These are phyloP conservation scores for Fomes fomentarius DNA, from an alignment of 1,284 basidiomycete species.

Conservation along the genomic window DNA sequence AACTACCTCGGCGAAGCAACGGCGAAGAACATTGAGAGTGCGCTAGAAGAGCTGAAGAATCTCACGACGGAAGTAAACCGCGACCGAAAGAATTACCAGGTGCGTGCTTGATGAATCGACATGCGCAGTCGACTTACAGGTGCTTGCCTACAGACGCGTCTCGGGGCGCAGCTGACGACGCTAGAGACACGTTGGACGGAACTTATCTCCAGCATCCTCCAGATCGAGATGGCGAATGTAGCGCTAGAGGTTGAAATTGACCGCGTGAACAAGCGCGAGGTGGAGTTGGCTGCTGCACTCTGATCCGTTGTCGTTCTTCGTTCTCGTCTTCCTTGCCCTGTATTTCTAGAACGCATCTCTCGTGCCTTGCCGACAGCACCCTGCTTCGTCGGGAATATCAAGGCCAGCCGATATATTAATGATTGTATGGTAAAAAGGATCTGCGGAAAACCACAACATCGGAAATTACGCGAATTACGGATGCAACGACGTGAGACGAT, in stretches of 20 bases:
- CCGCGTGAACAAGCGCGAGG: slow-evolving; percentile 56
- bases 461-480: slow-evolving; percentile 10
- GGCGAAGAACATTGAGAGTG: slow-evolving; percentile 72
- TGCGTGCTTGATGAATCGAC: slow-evolving; percentile 32
- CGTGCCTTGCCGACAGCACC: not conserved
- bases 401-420: slow-evolving; percentile 10
- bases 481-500: too few species aligned
- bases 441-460: slow-evolving; percentile 1
- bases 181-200: slow-evolving; percentile 89
- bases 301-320: slow-evolving; percentile 13
- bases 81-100: slow-evolving; percentile 84
- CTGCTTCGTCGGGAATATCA: not conserved
- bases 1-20: slow-evolving; percentile 87
- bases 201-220: slow-evolving; percentile 83
- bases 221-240: slow-evolving; percentile 92
- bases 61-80: slow-evolving; percentile 84
- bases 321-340: not conserved
- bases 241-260: slow-evolving; percentile 79
- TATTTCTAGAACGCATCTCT: slow-evolving; percentile 14
- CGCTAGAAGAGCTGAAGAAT: slow-evolving; percentile 74
- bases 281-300: slow-evolving; percentile 55
- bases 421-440: slow-evolving; percentile 5
- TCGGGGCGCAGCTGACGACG: slow-evolving; percentile 76
- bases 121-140: slow-evolving; percentile 1
- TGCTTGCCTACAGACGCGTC: slow-evolving; percentile 56